Base-by-base conservation (phyloP, 768 basidiomycete genomes). In the Lactarius hengduanensis region DNA sequence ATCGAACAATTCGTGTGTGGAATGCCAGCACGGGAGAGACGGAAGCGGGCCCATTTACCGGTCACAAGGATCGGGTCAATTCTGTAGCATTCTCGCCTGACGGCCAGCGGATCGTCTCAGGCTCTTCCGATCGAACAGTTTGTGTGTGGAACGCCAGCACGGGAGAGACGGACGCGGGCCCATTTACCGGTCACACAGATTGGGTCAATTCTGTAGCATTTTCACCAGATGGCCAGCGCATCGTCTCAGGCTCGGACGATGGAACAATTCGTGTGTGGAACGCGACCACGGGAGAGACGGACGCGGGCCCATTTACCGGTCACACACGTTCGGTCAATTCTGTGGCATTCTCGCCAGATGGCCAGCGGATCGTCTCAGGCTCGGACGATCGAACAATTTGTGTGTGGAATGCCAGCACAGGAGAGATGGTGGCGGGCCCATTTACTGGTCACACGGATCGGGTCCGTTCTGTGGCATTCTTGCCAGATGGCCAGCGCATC, bases 61-160 rank as follows among this genome's bases (percentile, higher is more conserved):
- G 55, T 16, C 55, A 56, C 30, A 56, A 15, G 26, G 26, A 28
- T 61, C 20, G 0, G 7, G 59, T 68, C 8, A 2, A 2, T 0
- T 68, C 64, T 36, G 69, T 71, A 20, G 43, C 7, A 45, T 45
- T 45, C 43, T 45, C 43, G 18, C 20, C 20, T 9, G 20, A 45
- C 18, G 43, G 43, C 20, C 43, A 45, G 6, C 18, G 18, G 5
- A 45, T 45, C 7, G 43, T 45, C 20, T 45, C 43, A n/a, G 20
- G 43, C 43, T 45, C 43, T 0, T 0, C 0, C 2, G 43, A 45
- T 20, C 2, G 8, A 20, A 45, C 43, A 20, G n/a, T 45, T 45
- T 8, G 20, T 45, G 43, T 45, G 20, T 45, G 43, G 43, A 18
- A 45, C 18, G 20, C 43, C 20, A 45, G 7, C 7, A 45, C 43